These are phyloP conservation scores for Alternaria gaisen DNA, from an alignment of 2,329 filamentous ascomycete species.

Conservation along the genomic window DNA sequence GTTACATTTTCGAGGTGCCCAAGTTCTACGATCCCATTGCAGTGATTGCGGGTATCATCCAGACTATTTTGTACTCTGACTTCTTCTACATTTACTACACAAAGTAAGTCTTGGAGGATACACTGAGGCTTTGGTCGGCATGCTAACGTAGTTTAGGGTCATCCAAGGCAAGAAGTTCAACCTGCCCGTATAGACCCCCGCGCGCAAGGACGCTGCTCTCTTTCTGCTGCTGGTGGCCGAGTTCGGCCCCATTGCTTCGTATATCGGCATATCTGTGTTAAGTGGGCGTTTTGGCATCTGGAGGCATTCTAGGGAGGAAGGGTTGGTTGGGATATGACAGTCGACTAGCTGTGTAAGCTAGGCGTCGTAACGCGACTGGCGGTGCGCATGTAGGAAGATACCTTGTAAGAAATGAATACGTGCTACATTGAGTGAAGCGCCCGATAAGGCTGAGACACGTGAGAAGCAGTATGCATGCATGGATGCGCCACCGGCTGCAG, in stretches of 20 bases:
- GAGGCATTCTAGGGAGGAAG: slow-evolving; percentile 5
- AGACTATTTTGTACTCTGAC: slow-evolving; percentile 96
- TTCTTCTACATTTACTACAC: slow-evolving; percentile 99
- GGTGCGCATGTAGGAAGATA: slow-evolving; percentile 3
- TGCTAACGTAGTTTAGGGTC: slow-evolving; percentile 50
- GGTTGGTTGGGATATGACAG: not conserved
- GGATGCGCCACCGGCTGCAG: slow-evolving; percentile 8
- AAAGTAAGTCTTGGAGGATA: slow-evolving; percentile 66
- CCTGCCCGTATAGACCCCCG: slow-evolving; percentile 56
- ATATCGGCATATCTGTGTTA: slow-evolving; percentile 11
- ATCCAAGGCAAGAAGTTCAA: slow-evolving; percentile 65
- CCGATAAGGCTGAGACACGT: slow-evolving; percentile 13
- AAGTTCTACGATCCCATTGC: slow-evolving; percentile 83
- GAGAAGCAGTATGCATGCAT: slow-evolving; percentile 5
- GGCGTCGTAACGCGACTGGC: not conserved
- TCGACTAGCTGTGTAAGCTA: not conserved
- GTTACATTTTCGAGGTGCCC: slow-evolving; percentile 77
- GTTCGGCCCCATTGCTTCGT: slow-evolving; percentile 13
- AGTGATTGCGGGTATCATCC: slow-evolving; percentile 86
- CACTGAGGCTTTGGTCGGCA: not conserved
- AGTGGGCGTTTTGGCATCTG: slow-evolving; percentile 12
- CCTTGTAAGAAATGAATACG: not conserved
- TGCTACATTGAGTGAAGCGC: not conserved
- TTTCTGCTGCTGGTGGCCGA: slow-evolving; percentile 15
- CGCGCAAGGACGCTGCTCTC: slow-evolving; percentile 4